Conservation (phyloP, 306 rosid species). For the Quercus berberidifolia region DNA sequence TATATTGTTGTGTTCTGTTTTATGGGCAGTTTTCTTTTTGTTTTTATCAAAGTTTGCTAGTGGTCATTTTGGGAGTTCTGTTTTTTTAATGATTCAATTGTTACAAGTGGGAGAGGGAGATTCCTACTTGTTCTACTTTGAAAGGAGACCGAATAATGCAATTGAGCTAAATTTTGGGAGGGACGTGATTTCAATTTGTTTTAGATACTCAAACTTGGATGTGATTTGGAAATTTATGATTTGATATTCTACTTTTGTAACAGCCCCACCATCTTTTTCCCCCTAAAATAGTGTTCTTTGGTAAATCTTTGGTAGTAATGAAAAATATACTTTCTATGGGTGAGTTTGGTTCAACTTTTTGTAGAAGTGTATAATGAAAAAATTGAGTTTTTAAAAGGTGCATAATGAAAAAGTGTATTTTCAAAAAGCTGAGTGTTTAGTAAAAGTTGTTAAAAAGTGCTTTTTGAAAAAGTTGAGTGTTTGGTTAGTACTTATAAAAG, state of each 20-base stretch:
- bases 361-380: too few species aligned
- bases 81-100: too few species aligned
- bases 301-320: neutral
- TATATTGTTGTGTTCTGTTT: neutral
- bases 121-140: too few species aligned
- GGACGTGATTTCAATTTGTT: neutral
- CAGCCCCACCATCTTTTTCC: neutral
- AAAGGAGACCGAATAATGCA: too few species aligned
- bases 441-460: too few species aligned
- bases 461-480: too few species aligned
- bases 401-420: too few species aligned
- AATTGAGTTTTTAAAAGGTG: too few species aligned
- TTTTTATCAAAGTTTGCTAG: neutral
- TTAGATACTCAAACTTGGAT: neutral
- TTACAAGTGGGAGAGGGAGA: neutral
- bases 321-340: conserved; percentile 4
- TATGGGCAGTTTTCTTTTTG: neutral
- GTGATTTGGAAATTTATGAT: neutral
- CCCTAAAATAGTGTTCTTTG: neutral
- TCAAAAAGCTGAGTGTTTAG: too few species aligned
- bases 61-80: neutral
- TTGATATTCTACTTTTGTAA: neutral
- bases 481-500: too few species aligned
- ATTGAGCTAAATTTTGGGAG: too few species aligned
- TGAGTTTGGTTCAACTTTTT: too few species aligned